Evolutionary conservation across 805 yeast species (phyloP), one percentile per base, ranked within the genome.

Genomic region (Saccharomycopsis sp.): DNA sequence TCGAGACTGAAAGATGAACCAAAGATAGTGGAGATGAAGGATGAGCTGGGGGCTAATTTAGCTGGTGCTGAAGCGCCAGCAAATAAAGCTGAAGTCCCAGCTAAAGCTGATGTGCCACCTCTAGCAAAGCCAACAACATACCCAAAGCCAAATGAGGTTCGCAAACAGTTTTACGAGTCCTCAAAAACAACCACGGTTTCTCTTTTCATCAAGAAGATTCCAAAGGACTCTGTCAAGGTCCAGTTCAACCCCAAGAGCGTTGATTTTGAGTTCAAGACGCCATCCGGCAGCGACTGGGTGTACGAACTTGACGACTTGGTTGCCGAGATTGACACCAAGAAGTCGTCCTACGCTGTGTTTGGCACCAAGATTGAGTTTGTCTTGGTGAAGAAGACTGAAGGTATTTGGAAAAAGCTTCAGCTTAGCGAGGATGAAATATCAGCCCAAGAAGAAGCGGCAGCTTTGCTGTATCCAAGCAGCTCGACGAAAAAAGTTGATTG

Each of bases 101-200:
- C 9, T 9, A 10, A 10, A n/a, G n/a, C 27, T 10, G 27, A 25
- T 9, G 20, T 30, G n/a, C 23, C 39, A 8, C 9, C n/a, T 8
- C 12, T 17, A 6, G 25, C 7, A 21, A 17, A 16, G 26, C 33
- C 45, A 18, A 31, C 12, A n/a, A 13, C 31, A 19, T 43, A 40
- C 27, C 50, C 50, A 15, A 15, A 17, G 9, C 42, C 26, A 44
- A 52, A 65, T 48, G 54, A 57, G 49, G 57, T 69, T 29, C 69
- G 68, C 51, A 60, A 63, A n/a, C 88, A 82, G 49, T 82, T 81
- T 77, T 89, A 77, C 60, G 96, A 92, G 57, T 68, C 77, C 12
- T 52, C 62, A 7, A 62, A 62, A 1, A 55, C 57, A 3, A 73
- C 87, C 10, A 76, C 78, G 1, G 64, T 88, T 21, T 75, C 89